Evolutionary conservation across 176 grass and related monocot species (phyloP), one percentile per base, ranked within the genome.

Genomic region (Themeda triandra): DNA sequence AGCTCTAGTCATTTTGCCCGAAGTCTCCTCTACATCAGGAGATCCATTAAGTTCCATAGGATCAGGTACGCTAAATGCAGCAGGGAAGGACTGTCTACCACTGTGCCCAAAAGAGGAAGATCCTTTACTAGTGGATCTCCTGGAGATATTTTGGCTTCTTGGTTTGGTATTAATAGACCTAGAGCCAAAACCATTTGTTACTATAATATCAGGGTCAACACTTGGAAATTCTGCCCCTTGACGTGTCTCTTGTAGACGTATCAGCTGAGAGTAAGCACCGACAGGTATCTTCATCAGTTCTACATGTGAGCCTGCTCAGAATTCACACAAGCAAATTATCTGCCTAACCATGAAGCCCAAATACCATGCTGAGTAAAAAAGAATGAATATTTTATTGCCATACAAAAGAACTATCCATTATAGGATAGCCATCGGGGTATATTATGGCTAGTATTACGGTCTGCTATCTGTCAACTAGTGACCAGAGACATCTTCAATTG

Each of bases 261-360:
- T 89, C 32, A 97, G 82, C 69, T 97, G 92, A 82, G 92, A 92
- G 69, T 97, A 97, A 37, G 90, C 78, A 39, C 95, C 90, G 11
- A 88, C 84, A 73, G 78, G 73, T 69, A 91, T 83, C 73, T 82
- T 89, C 73, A 88, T 81, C 64, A 97, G 35, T 71, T 92, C 76
- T 8, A 32, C 67, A 80, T 97, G 95, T 68, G 92, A 87, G 85
- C 95, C 95, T 97, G 84, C 44, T 71, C 49, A 21, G 19, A 63
- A 78, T 87, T 79, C 30, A 81, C 23, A 68, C 0, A 89, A 73
- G 37, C n/a, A 76, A 76, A 17, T 62, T 81, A 23, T 80, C 24
- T 28, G 54, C 44, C 25, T 15, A 77, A 73, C 10, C 37, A 13
- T 37, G 59, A 29, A 65, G 25, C 68, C 40, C 33, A 81, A 41